These are phyloP conservation scores for Pleurotus cornucopiae DNA, from an alignment of 768 basidiomycete genomes.

Conservation along the genomic window DNA sequence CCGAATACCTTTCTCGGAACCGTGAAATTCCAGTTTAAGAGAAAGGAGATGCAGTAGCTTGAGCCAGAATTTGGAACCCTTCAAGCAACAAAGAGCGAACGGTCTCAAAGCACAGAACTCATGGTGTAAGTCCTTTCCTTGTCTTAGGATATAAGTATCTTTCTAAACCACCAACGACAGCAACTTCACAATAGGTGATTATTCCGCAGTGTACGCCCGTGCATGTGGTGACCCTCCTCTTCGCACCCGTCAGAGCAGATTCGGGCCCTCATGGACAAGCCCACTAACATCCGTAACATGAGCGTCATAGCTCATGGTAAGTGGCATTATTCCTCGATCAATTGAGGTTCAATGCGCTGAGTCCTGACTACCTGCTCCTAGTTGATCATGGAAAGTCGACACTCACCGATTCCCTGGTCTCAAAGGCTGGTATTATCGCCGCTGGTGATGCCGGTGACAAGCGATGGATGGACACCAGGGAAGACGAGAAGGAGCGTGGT, in stretches of 20 bases:
- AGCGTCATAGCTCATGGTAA: conserved; percentile 88
- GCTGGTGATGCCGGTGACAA: conserved; percentile 89
- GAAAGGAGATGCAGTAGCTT: too few relatives aligned
- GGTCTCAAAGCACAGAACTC: conserved; percentile 45
- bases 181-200: conserved; percentile 87
- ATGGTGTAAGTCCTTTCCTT: conserved; percentile 70
- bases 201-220: not conserved
- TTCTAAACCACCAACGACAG: conserved; percentile 36
- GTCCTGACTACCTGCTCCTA: conserved; percentile 21
- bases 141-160: conserved; percentile 20
- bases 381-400: conserved; percentile 99
- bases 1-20: too few relatives aligned
- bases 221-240: conserved; percentile 2
- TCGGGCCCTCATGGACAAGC: conserved; percentile 81
- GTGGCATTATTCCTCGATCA: not conserved
- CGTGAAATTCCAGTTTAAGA: too few relatives aligned
- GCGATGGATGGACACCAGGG: conserved; percentile 96
- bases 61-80: too few relatives aligned
- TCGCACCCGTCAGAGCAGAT: conserved; percentile 63
- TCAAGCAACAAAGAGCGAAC: too few relatives aligned
- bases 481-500: conserved; percentile 99
- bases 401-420: conserved; percentile 96
- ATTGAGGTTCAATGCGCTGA: too few relatives aligned
- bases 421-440: conserved; percentile 99
- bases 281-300: conserved; percentile 94